Evolutionary conservation across 2,329 filamentous ascomycete species (phyloP).

Genomic region (Bipolaris bicolor): DNA sequence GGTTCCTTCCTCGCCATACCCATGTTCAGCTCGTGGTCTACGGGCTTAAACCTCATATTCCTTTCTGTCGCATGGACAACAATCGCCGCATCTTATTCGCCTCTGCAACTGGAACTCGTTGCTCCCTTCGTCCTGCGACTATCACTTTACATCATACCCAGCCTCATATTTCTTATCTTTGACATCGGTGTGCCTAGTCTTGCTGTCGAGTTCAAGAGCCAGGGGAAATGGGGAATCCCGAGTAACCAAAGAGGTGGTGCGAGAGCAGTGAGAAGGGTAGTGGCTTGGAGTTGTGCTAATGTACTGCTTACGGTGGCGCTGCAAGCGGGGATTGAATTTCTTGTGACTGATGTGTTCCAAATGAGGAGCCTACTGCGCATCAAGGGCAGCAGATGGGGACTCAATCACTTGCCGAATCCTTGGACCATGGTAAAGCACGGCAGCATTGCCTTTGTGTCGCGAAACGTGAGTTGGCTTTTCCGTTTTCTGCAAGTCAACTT

Average conservation of each 20-base stretch:
- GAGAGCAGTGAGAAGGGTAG: slow-evolving; percentile 56
- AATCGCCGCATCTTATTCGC: slow-evolving; percentile 76
- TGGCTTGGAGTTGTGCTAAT: slow-evolving; percentile 62
- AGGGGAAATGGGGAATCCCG: slow-evolving; percentile 61
- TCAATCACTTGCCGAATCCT: slow-evolving; percentile 68
- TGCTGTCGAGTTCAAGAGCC: slow-evolving; percentile 71
- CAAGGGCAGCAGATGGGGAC: slow-evolving; percentile 62
- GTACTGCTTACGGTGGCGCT: slow-evolving; percentile 58
- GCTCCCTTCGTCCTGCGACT: slow-evolving; percentile 71
- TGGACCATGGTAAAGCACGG: slow-evolving; percentile 65
- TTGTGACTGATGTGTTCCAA: slow-evolving; percentile 60
- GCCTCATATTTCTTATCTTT: slow-evolving; percentile 73
- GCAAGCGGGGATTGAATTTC: slow-evolving; percentile 63
- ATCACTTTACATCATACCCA: slow-evolving; percentile 75
- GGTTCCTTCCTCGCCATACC: slow-evolving; percentile 74
- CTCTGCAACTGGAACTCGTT: slow-evolving; percentile 75
- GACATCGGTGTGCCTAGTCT: slow-evolving; percentile 74
- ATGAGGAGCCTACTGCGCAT: slow-evolving; percentile 65
- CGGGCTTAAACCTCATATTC: slow-evolving; percentile 83
- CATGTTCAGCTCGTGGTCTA: slow-evolving; percentile 75
- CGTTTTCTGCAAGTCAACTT: slow-evolving; percentile 10
- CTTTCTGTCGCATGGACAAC: slow-evolving; percentile 92
- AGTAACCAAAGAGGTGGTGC: slow-evolving; percentile 47
- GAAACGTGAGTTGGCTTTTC: slow-evolving; percentile 57
- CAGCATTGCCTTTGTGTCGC: slow-evolving; percentile 58